Base-by-base conservation (phyloP, 2,329 filamentous ascomycete genomes). In the Simplicillium sp. region DNA sequence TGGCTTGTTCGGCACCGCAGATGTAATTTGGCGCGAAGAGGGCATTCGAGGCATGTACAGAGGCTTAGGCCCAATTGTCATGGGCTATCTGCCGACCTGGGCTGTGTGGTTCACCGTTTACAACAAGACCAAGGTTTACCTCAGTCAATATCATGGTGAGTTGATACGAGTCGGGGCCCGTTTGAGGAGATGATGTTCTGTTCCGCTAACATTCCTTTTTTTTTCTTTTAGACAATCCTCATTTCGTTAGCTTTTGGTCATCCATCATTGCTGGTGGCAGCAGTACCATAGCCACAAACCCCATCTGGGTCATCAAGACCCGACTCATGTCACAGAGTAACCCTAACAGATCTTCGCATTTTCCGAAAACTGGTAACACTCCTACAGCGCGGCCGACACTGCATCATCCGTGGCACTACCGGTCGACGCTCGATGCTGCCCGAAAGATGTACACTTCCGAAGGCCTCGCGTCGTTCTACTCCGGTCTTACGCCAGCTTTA, bases 271-370 rank as follows among this genome's bases (percentile, higher is more conserved):
- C 90, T 17, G 92, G 92, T 40, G 88, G 81, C 46, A 95, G 85
- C 66, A 96, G 89, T 50, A 98, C 92, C 4, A 74, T 97, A 47
- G 84, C 83, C 47, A 98, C 92, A 17, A 98, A 97, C 61, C 92
- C 92, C 1, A 98, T 98, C 46, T 98, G 92, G 92, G 92, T 98
- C 31, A 95, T 98, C 67, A 98, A 98, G 66, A 98, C 92, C 37
- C 77, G 92, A 50, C 76, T 98, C 52, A 97, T 97, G 92, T 95
- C 92, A 31, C 92, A 97, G 66, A 84, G 80, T 74, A 48, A 71
- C 64, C 59, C 48, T 31, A 49, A 54, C 46, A 68, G 61, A 57
- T 62, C 56, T 60, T 68, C 63, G 56, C 68, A 57, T 55, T 66
- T 68, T 45, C 68, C 73, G 35, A 69, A 69, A 49, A 62, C 70